Percentiles rank a stretch among this genome's conserved stretches.
Evolutionary conservation across 805 yeast genomes (phyloP).

Genomic region (Myxozyma udenii): DNA sequence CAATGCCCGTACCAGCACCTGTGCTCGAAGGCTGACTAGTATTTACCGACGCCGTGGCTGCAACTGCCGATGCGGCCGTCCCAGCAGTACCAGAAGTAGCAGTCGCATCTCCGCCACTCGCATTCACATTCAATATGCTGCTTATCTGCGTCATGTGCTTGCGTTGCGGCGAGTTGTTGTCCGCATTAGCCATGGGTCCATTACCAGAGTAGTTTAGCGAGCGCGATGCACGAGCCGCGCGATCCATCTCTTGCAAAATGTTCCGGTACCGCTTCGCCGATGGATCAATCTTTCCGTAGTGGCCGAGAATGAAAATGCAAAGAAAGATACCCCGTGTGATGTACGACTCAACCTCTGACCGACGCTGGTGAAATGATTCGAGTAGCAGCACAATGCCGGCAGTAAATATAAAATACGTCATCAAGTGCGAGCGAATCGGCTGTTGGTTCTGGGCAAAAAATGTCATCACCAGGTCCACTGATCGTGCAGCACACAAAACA

Average conservation of each 20-base stretch:
- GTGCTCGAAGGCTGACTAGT: no score
- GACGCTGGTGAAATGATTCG: constrained; percentile 28
- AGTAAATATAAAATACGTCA: constrained; percentile 29
- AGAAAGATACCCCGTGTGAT: constrained; percentile 28
- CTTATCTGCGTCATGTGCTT: constrained; percentile 24
- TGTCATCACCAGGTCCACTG: constrained; percentile 29
- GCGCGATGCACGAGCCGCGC: constrained; percentile 30
- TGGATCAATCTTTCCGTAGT: constrained; percentile 29
- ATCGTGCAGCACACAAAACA: constrained; percentile 28
- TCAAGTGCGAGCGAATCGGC: constrained; percentile 27
- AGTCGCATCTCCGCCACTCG: neutral
- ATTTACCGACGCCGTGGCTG: constrained; percentile 2
- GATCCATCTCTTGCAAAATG: constrained; percentile 29
- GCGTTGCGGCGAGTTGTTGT: constrained; percentile 5
- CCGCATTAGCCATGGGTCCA: constrained; percentile 2
- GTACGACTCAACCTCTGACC: constrained; percentile 29
- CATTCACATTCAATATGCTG: constrained; percentile 16
- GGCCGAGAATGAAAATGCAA: constrained; percentile 27
- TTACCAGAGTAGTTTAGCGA: constrained; percentile 14
- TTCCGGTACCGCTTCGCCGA: constrained; percentile 28
- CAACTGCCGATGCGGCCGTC: constrained; percentile 4
- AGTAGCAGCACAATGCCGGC: constrained; percentile 26
- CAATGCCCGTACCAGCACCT: no score
- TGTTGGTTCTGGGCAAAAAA: constrained; percentile 29
- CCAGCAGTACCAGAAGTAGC: constrained; percentile 1